phyloP scores from a whole-genome alignment of 305 asterid genomes.

The Nicotiana rustica region DNA sequence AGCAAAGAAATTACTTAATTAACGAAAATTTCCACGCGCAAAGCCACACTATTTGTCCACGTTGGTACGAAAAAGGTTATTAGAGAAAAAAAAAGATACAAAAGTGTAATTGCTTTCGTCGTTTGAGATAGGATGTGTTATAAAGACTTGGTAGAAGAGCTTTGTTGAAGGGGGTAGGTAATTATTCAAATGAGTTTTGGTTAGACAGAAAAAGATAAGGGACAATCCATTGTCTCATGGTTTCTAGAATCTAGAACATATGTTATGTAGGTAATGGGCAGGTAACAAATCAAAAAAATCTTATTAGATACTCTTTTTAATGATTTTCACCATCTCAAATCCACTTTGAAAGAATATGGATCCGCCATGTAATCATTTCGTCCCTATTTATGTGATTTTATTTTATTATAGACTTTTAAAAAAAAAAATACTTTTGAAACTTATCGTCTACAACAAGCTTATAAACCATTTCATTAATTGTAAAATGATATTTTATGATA shows the following conservation, averaged over 20 bases:
- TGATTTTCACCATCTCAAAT: too few species aligned
- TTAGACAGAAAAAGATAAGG: background rate
- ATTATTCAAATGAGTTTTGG: background rate
- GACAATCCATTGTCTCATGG: background rate
- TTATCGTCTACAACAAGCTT: too few species aligned
- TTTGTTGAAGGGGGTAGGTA: background rate
- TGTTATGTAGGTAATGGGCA: too few species aligned
- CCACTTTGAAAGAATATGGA: too few species aligned
- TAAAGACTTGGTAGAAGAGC: background rate
- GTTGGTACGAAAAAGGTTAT: background rate
- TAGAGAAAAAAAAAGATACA: background rate
- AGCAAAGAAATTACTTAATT: background rate
- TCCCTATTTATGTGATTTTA: too few species aligned
- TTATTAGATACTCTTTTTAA: too few species aligned
- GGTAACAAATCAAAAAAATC: too few species aligned
- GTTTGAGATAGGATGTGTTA: background rate
- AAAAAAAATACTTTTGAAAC: too few species aligned
- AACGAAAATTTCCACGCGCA: constrained; percentile 24
- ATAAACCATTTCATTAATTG: too few species aligned
- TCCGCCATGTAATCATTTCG: too few species aligned
- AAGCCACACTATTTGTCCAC: constrained; percentile 21
- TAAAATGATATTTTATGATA: too few species aligned
- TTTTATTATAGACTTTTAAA: too few species aligned
- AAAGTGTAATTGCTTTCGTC: constrained; percentile 5
- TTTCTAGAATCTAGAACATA: constrained; percentile 16